These are phyloP conservation scores for Podosphaera xanthii DNA, from an alignment of 2,329 filamentous ascomycete genomes.

Conservation along the genomic window DNA sequence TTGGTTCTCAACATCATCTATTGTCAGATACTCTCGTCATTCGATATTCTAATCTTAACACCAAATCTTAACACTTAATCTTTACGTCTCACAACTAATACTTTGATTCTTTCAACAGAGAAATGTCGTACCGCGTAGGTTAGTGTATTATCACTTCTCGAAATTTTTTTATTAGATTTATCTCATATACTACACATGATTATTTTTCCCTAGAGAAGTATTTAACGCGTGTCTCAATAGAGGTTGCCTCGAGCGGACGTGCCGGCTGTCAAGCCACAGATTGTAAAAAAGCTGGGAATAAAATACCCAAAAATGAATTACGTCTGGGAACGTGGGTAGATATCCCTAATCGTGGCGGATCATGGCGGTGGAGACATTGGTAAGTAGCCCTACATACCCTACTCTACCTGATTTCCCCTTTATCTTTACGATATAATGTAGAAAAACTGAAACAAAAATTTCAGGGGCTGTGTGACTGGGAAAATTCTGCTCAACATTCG, in stretches of 20 bases:
- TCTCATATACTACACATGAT: not conserved
- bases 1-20: too few species aligned
- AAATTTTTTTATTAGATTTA: not conserved
- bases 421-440: not conserved
- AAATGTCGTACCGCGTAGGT: slow-evolving; percentile 4
- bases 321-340: slow-evolving; percentile 51
- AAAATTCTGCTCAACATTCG: slow-evolving; percentile 44
- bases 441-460: not conserved
- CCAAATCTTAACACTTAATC: too few species aligned
- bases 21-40: too few species aligned
- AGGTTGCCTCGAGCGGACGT: slow-evolving; percentile 45
- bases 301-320: slow-evolving; percentile 59
- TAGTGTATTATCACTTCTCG: not conserved
- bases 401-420: slow-evolving; percentile 1
- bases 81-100: too few species aligned
- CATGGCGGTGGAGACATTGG: slow-evolving; percentile 75
- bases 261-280: slow-evolving; percentile 46
- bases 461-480: slow-evolving; percentile 75
- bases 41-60: too few species aligned
- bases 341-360: slow-evolving; percentile 28
- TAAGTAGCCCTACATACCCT: slow-evolving; percentile 21
- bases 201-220: not conserved
- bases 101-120: not conserved
- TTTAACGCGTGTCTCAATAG: slow-evolving; percentile 22
- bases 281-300: slow-evolving; percentile 47